Evolutionary conservation across 2,329 filamentous ascomycete species (phyloP).

Genomic region (Alternaria brassicicola): DNA sequence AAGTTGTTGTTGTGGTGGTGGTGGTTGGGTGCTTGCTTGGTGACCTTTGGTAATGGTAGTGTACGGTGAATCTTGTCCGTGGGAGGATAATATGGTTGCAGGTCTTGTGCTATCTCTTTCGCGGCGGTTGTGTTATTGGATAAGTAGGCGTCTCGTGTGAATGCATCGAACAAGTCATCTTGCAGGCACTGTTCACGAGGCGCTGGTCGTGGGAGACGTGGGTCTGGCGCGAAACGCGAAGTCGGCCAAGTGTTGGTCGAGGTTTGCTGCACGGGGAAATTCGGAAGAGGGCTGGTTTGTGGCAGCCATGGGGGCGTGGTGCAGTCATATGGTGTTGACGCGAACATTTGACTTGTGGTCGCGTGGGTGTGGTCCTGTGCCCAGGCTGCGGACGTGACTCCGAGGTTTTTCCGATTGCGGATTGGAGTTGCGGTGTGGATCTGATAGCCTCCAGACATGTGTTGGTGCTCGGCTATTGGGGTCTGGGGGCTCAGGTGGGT

Average conservation of each 20-base stretch:
- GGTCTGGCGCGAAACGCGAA: constrained; percentile 10
- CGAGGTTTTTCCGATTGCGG: neutral
- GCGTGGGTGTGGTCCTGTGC: constrained; percentile 1
- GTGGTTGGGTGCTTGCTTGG: neutral
- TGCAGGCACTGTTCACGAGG: constrained; percentile 19
- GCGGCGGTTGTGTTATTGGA: constrained; percentile 3
- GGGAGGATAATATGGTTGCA: neutral
- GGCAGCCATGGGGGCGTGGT: neutral
- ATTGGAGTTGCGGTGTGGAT: constrained; percentile 1
- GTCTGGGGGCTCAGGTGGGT: neutral
- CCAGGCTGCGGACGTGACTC: constrained; percentile 1
- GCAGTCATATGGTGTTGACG: constrained; percentile 12
- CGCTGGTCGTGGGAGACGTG: constrained; percentile 12
- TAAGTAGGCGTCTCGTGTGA: constrained; percentile 16
- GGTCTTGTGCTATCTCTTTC: constrained; percentile 1
- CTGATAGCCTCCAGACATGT: constrained; percentile 2
- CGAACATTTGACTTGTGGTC: constrained; percentile 1
- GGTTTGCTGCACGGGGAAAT: constrained; percentile 1
- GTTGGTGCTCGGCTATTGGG: neutral
- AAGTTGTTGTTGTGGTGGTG: neutral
- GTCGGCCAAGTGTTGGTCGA: constrained; percentile 5
- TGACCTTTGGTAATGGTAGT: neutral
- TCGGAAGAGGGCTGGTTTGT: constrained; percentile 6
- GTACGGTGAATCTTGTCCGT: neutral
- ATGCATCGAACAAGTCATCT: constrained; percentile 17